Evolutionary conservation across 805 yeast species (phyloP).

Genomic region (Zygoascus ofunaensis): DNA sequence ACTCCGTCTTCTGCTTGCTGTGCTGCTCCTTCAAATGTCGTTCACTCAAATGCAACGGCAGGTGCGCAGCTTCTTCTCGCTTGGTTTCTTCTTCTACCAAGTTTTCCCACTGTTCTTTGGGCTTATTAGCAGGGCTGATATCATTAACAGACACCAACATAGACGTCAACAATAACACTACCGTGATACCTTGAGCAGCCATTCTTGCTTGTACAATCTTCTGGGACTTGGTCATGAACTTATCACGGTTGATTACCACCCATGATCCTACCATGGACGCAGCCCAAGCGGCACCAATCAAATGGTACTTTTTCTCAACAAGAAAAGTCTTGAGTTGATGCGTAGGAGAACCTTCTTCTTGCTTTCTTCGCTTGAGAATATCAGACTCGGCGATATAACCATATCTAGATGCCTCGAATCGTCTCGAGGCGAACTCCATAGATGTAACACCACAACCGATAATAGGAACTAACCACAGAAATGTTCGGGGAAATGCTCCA

Average conservation of each 20-base stretch:
- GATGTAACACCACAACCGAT: conserved; percentile 49
- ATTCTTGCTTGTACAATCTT: conserved; percentile 83
- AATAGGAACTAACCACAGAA: conserved; percentile 60
- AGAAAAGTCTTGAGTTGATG: conserved; percentile 29
- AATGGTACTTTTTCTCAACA: conserved; percentile 48
- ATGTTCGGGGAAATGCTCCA: conserved; percentile 38
- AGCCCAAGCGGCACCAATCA: conserved; percentile 70
- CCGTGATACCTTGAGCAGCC: conserved; percentile 81
- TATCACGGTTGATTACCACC: conserved; percentile 62
- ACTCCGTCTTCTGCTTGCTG: too few relatives aligned
- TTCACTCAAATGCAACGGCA: conserved; percentile 12
- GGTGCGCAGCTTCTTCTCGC: conserved; percentile 19
- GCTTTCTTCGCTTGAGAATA: conserved; percentile 22
- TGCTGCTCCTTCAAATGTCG: too few relatives aligned
- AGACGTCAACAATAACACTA: conserved; percentile 58
- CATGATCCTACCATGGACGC: conserved; percentile 74
- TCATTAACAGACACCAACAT: conserved; percentile 39
- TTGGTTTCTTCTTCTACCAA: conserved; percentile 38
- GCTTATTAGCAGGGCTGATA: conserved; percentile 42
- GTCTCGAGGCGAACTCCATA: conserved; percentile 64
- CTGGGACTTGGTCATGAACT: conserved; percentile 64
- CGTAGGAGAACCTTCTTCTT: neutral
- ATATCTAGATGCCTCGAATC: conserved; percentile 55
- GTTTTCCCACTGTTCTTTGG: conserved; percentile 38
- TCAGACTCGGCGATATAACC: conserved; percentile 39